Evolutionary conservation across 305 asterid genomes (phyloP).

Genomic region (Solanum hybrid): DNA sequence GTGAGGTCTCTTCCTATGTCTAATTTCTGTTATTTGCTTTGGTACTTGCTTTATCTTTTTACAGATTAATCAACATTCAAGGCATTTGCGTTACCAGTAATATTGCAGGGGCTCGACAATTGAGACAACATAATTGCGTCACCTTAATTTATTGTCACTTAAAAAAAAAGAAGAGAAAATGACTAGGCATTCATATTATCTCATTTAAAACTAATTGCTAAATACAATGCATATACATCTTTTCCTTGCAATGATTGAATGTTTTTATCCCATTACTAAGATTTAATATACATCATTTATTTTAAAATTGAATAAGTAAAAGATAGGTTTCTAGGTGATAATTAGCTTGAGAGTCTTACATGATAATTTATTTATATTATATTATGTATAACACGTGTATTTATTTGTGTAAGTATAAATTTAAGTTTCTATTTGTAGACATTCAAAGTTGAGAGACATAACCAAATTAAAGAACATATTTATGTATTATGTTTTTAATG

Average conservation of each 20-base stretch:
- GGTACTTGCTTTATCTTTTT: conserved; percentile 21
- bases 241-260: background rate
- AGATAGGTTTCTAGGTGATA: too few species aligned
- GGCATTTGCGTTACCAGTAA: conserved; percentile 1
- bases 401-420: background rate
- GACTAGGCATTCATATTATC: background rate
- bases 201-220: background rate
- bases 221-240: background rate
- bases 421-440: background rate
- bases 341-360: background rate
- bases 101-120: conserved; percentile 17
- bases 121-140: background rate
- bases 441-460: background rate
- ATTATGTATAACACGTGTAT: background rate
- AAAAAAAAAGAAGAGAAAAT: background rate
- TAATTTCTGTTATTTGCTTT: conserved; percentile 16
- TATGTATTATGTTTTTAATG: background rate
- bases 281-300: background rate
- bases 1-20: background rate
- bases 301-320: background rate
- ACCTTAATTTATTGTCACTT: background rate
- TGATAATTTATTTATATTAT: background rate
- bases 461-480: background rate
- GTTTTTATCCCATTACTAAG: background rate
- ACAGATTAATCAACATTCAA: background rate